phyloP scores from a whole-genome alignment of 1,139 yeast genomes.

The Blastobotrys ciferrii region DNA sequence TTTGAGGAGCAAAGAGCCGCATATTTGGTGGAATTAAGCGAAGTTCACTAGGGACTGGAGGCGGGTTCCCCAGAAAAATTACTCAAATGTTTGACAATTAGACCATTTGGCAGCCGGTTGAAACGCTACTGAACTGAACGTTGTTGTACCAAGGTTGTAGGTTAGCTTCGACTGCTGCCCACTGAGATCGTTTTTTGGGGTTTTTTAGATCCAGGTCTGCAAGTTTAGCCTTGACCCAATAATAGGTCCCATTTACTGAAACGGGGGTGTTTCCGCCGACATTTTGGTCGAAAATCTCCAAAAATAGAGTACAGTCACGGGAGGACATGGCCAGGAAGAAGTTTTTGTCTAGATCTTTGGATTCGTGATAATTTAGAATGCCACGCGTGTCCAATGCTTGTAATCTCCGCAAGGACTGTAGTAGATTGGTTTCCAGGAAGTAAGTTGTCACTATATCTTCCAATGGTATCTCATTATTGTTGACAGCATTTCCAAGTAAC shows the following conservation, averaged over 20 bases:
- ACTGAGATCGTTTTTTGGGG: background rate
- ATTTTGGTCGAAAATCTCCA: slow-evolving; percentile 15
- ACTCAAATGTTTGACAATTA: no score
- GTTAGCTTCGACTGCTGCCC: background rate
- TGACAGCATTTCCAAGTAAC: slow-evolving; percentile 6
- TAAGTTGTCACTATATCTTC: slow-evolving; percentile 12
- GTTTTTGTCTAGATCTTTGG: slow-evolving; percentile 23
- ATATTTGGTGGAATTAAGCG: no score
- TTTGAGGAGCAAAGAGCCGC: no score
- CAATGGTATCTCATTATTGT: slow-evolving; percentile 14
- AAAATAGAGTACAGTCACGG: slow-evolving; percentile 40
- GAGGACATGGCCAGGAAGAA: slow-evolving; percentile 39
- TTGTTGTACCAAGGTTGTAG: background rate
- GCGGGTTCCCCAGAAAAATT: no score
- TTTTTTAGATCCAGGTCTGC: slow-evolving; percentile 4
- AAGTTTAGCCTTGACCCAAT: slow-evolving; percentile 4
- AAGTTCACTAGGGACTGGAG: no score
- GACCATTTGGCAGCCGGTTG: background rate
- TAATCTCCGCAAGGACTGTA: slow-evolving; percentile 25
- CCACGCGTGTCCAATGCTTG: slow-evolving; percentile 33
- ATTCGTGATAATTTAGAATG: slow-evolving; percentile 21
- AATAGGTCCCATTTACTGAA: background rate
- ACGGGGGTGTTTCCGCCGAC: background rate
- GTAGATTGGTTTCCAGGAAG: slow-evolving; percentile 23
- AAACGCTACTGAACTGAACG: background rate